Evolutionary conservation across 192 early-diverging fungal species (phyloP), one percentile per base, ranked within the genome.

Genomic region (Linnemannia hyalina): DNA sequence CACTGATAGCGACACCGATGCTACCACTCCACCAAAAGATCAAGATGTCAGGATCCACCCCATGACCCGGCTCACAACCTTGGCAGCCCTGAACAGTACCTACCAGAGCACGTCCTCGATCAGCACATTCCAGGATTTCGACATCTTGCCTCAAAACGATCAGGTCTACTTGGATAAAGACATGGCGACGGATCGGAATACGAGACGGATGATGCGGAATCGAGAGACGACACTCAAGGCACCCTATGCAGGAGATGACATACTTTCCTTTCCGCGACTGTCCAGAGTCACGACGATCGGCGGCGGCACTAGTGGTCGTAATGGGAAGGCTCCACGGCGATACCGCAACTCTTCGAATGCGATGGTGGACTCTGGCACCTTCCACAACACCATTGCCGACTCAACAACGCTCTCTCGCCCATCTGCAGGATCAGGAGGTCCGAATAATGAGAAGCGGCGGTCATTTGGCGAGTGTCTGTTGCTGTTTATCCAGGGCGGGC

Each of bases 251-350:
- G 60, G 74, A 40, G 77, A 80, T 35, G 60, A 65, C 29, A 71
- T 73, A 7, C 68, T 85, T 3, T 46, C 55, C 20, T 80, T 76
- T 7, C 57, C 72, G 2, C 26, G 40, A 10, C 74, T 85, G 6
- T 23, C 73, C 3, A 79, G 42, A 44, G 74, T 80, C 41, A 71
- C 49, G 16, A 85, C 83, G 2, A 85, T 85, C n/a, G 83, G 83
- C 11, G 83, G 83, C 0, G 22, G 57, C 13, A 32, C 6, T 65
- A 8, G 60, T 4, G 49, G 16, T 6, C 5, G 5, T 10, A 63
- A 73, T 2, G 32, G 22, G 3, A 36, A 23, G 54, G 9, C 71
- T 55, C 42, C 76, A 13, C 36, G 38, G 26, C 74, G 35, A 7
- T 22, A n/a, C 49, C 20, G 23, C 9, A 20, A 35, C 3, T 15